Evolutionary conservation across 495 filamentous ascomycete species (phyloP).

Genomic region (Hypoxylon fuscum): DNA sequence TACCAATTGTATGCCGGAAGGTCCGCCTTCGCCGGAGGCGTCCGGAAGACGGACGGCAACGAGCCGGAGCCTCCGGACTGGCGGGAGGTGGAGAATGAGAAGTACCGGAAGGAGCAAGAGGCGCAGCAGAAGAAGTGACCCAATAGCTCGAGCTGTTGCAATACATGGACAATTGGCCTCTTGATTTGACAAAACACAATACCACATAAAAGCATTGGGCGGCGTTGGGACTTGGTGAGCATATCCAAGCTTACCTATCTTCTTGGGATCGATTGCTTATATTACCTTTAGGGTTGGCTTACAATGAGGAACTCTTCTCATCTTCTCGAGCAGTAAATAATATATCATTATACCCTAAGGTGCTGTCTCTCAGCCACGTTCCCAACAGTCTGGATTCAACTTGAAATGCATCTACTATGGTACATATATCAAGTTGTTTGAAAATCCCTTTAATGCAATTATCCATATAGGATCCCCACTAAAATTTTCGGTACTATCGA

Average conservation of each 20-base stretch:
- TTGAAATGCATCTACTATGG: no score
- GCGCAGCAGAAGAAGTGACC: conserved; percentile 27
- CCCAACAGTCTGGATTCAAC: no score
- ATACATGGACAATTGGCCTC: neutral
- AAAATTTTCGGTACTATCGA: neutral
- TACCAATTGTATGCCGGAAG: conserved; percentile 84
- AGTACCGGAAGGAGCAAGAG: conserved; percentile 52
- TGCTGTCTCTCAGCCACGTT: neutral
- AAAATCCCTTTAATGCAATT: conserved; percentile 11
- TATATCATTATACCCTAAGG: neutral
- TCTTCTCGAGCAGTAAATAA: no score
- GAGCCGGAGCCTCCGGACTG: conserved; percentile 61
- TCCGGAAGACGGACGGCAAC: conserved; percentile 59
- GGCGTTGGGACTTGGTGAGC: conserved; percentile 25
- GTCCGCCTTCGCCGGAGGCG: conserved; percentile 69
- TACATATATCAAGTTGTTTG: neutral
- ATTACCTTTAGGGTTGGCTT: conserved; percentile 6
- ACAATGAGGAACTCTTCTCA: conserved; percentile 17
- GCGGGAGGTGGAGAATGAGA: conserved; percentile 65
- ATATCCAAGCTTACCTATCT: conserved; percentile 16
- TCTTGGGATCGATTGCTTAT: neutral
- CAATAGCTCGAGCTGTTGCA: neutral
- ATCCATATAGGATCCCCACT: neutral
- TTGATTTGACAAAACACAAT: conserved; percentile 5
- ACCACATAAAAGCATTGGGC: conserved; percentile 39